These are phyloP conservation scores for Cladosporium sp. DNA, from an alignment of 2,329 filamentous ascomycete genomes.

Conservation along the genomic window DNA sequence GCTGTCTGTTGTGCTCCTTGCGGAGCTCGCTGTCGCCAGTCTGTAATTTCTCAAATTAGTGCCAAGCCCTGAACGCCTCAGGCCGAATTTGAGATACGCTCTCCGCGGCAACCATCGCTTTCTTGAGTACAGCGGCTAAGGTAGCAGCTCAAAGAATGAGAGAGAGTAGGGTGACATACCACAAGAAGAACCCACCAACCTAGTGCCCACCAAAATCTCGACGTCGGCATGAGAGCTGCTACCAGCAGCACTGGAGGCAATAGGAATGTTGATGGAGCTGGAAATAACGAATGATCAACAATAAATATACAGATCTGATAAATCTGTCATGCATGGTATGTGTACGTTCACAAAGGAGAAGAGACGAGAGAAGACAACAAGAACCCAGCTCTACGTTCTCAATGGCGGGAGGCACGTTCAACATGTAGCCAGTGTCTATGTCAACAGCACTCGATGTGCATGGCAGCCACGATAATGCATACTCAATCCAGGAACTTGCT, in stretches of 20 bases:
- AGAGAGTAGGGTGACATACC: not conserved
- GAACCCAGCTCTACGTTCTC: not conserved
- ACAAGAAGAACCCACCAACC: too few species aligned
- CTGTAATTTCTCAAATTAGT: conserved; percentile 8
- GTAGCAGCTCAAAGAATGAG: not conserved
- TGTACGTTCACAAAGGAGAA: not conserved
- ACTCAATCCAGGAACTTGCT: not conserved
- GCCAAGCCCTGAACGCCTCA: not conserved
- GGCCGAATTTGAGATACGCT: not conserved
- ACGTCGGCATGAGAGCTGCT: too few species aligned
- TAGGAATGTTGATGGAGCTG: not conserved
- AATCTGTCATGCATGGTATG: not conserved
- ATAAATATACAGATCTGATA: not conserved
- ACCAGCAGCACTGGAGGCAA: not conserved
- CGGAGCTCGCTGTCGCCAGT: not conserved
- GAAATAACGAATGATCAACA: not conserved
- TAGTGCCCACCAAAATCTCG: too few species aligned
- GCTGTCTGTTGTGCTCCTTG: too few species aligned
- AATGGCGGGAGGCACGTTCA: not conserved
- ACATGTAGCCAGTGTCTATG: not conserved
- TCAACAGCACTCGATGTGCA: not conserved
- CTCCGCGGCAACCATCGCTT: not conserved
- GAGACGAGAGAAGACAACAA: not conserved
- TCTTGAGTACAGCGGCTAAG: not conserved
- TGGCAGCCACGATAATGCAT: not conserved